A percentile compares a stretch with the other conserved stretches of the same genome.
phyloP scores from a whole-genome alignment of 495 filamentous ascomycete species.

The Lophiostoma macrostomum region DNA sequence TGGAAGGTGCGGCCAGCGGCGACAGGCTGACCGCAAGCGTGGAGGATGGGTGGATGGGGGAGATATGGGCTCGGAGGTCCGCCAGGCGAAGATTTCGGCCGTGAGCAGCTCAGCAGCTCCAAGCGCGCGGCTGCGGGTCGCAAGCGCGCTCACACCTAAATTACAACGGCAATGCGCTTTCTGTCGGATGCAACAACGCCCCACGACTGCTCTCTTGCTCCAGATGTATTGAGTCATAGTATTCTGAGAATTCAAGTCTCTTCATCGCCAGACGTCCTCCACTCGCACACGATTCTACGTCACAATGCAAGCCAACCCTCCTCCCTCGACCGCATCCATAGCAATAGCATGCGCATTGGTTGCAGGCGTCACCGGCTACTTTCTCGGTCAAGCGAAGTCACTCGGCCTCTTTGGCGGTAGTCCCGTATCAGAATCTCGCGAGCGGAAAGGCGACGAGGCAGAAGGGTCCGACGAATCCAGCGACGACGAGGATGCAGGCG shows the following conservation, averaged over 20 bases:
- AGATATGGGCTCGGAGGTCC: background rate
- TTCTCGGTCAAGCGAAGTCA: conserved; percentile 43
- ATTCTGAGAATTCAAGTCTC: background rate
- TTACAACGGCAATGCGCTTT: background rate
- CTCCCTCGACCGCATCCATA: conserved; percentile 34
- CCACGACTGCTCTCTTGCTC: background rate
- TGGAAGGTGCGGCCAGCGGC: background rate
- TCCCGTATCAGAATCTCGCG: background rate
- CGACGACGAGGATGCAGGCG: conserved; percentile 34
- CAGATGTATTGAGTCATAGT: background rate
- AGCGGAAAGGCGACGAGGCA: conserved; percentile 8
- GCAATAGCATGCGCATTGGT: conserved; percentile 42
- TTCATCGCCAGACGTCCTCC: background rate
- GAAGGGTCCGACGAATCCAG: conserved; percentile 31
- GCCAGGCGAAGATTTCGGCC: conserved; percentile 14
- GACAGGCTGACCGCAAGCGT: background rate
- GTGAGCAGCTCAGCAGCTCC: no score
- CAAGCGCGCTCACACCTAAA: no score
- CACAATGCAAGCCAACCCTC: conserved; percentile 7
- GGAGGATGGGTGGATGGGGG: background rate
- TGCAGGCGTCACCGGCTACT: conserved; percentile 41
- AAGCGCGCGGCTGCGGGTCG: no score
- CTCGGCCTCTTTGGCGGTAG: conserved; percentile 41
- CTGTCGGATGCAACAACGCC: background rate
- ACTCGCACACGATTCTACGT: background rate